Evolutionary conservation across 345 rosid species (phyloP).

Genomic region (Carallia brachiata): DNA sequence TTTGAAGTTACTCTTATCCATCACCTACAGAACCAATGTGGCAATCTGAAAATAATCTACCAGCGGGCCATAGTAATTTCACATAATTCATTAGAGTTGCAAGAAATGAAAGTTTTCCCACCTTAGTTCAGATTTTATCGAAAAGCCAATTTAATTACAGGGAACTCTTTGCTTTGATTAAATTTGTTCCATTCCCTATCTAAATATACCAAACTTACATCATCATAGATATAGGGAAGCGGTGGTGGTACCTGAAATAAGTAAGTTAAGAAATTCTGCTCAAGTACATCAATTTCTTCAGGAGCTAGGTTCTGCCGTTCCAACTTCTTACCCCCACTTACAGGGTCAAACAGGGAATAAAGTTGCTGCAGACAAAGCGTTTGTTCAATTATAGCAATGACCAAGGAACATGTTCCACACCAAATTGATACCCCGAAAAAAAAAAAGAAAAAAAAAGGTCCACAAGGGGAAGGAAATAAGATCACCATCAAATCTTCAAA

Average conservation of each 20-base stretch:
- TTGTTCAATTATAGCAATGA: constrained; percentile 18
- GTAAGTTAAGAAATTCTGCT: constrained; percentile 80
- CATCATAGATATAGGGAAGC: background rate
- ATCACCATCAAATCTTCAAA: constrained; percentile 93
- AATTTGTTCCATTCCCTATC: background rate
- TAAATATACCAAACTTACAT: background rate
- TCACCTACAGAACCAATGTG: constrained; percentile 42
- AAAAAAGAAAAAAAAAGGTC: background rate
- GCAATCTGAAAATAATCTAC: background rate
- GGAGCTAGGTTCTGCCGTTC: constrained; percentile 69
- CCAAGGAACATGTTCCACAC: constrained; percentile 3
- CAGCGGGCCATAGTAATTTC: background rate
- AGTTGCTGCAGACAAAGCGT: constrained; percentile 61
- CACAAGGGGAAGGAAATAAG: background rate
- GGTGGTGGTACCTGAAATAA: constrained; percentile 67
- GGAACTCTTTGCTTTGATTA: too few relatives aligned
- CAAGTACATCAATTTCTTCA: constrained; percentile 68
- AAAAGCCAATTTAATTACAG: background rate
- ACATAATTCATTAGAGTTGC: background rate
- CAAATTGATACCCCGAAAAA: background rate
- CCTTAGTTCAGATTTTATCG: background rate
- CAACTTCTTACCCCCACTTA: constrained; percentile 67
- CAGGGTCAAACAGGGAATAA: constrained; percentile 90
- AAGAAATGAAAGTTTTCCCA: background rate
- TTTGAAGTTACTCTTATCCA: constrained; percentile 97